These are phyloP conservation scores for Coemansia sp. DNA, from an alignment of 192 early-diverging fungal genomes.

Conservation along the genomic window DNA sequence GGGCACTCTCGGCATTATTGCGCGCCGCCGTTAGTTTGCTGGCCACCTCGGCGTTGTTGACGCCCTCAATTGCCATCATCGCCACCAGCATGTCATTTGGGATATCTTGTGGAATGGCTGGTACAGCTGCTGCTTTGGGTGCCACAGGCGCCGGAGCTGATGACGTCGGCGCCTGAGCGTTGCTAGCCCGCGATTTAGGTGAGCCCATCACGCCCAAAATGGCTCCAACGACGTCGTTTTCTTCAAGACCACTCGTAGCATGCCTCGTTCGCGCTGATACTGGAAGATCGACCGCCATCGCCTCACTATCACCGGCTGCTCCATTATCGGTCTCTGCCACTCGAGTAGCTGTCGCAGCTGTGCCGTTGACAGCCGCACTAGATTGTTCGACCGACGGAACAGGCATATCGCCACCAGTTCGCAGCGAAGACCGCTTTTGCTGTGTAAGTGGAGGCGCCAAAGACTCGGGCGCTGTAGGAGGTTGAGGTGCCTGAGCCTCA, in stretches of 20 bases:
- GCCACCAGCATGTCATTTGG: constrained; percentile 46
- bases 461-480: neutral
- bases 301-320: constrained; percentile 1
- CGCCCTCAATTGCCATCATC: constrained; percentile 48
- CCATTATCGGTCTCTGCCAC: neutral
- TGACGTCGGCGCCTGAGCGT: neutral
- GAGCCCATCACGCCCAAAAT: constrained; percentile 48
- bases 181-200: constrained; percentile 8
- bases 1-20: neutral
- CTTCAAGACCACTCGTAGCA: neutral
- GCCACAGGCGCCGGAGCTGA: neutral
- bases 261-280: constrained; percentile 5
- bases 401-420: constrained; percentile 9
- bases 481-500: neutral
- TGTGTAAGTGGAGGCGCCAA: neutral
- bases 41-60: neutral
- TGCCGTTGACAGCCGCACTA: neutral
- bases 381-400: neutral
- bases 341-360: neutral
- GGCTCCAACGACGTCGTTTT: constrained; percentile 42
- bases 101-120: constrained; percentile 14
- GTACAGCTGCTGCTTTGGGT: constrained; percentile 3
- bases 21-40: neutral
- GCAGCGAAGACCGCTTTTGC: constrained; percentile 47
- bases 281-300: neutral